phyloP scores from a whole-genome alignment of 169 alveolate species.

The Plasmodium billcollinsi region DNA sequence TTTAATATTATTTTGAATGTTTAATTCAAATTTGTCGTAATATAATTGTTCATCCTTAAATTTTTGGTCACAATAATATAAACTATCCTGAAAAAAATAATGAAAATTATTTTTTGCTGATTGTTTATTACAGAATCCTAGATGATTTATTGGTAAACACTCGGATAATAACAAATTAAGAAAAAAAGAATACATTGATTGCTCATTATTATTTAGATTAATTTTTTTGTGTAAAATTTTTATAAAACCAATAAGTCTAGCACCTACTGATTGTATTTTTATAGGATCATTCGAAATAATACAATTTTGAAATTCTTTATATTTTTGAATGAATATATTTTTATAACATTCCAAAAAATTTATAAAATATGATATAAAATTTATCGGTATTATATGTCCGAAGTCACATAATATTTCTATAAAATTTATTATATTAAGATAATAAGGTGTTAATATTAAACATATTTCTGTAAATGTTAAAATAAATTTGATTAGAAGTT shows the following conservation, averaged over 20 bases:
- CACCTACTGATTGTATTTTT: slow-evolving; percentile 62
- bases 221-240: slow-evolving; percentile 56
- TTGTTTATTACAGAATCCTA: slow-evolving; percentile 69
- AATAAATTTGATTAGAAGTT: slow-evolving; percentile 15
- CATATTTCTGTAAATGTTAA: slow-evolving; percentile 14
- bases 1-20: slow-evolving; percentile 26
- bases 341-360: slow-evolving; percentile 19
- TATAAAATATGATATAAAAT: slow-evolving; percentile 2
- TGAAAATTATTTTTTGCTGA: slow-evolving; percentile 49
- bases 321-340: slow-evolving; percentile 44
- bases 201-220: slow-evolving; percentile 11
- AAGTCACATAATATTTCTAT: slow-evolving; percentile 46
- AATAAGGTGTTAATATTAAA: slow-evolving; percentile 46
- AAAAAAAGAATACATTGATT: slow-evolving; percentile 18
- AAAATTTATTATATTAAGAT: slow-evolving; percentile 16
- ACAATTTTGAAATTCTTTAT: slow-evolving; percentile 49
- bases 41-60: neutral
- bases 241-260: slow-evolving; percentile 56
- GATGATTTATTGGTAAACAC: slow-evolving; percentile 43
- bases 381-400: slow-evolving; percentile 24
- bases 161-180: slow-evolving; percentile 39
- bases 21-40: slow-evolving; percentile 21
- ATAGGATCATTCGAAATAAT: slow-evolving; percentile 47
- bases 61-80: neutral
- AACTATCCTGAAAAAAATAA: slow-evolving; percentile 32